Evolutionary conservation across 352 stramenopile species (phyloP).

Genomic region (Phytophthora europaea): DNA sequence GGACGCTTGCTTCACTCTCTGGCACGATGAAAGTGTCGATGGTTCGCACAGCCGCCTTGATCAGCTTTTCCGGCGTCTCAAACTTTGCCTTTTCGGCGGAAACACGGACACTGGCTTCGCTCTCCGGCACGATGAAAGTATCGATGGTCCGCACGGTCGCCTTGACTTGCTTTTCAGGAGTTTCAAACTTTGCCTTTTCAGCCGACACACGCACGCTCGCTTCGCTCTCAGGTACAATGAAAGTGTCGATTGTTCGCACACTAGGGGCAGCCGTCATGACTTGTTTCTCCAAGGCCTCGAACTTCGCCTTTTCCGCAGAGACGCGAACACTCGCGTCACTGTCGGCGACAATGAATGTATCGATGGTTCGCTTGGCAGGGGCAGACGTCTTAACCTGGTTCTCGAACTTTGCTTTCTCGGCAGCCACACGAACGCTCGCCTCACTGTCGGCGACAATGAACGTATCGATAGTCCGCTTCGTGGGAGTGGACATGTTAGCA

Average conservation of each 20-base stretch:
- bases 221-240: conserved; percentile 29
- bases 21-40: conserved; percentile 33
- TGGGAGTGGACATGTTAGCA: conserved; percentile 18
- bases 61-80: conserved; percentile 20
- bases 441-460: conserved; percentile 44
- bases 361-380: conserved; percentile 36
- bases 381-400: conserved; percentile 30
- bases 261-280: conserved; percentile 2
- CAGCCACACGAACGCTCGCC: conserved; percentile 41
- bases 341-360: conserved; percentile 35
- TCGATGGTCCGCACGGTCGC: conserved; percentile 15
- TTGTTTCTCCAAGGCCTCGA: conserved; percentile 56
- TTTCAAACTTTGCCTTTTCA: conserved; percentile 37
- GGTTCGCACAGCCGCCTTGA: conserved; percentile 22
- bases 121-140: conserved; percentile 20
- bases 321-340: conserved; percentile 42
- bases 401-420: conserved; percentile 46
- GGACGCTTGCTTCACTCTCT: conserved; percentile 28
- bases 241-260: conserved; percentile 31
- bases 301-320: conserved; percentile 32
- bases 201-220: conserved; percentile 33
- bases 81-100: conserved; percentile 25
- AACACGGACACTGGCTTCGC: conserved; percentile 22
- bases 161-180: conserved; percentile 8
- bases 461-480: conserved; percentile 39